phyloP scores from a whole-genome alignment of 257 asterid genomes.

The Cordia subcordata region DNA sequence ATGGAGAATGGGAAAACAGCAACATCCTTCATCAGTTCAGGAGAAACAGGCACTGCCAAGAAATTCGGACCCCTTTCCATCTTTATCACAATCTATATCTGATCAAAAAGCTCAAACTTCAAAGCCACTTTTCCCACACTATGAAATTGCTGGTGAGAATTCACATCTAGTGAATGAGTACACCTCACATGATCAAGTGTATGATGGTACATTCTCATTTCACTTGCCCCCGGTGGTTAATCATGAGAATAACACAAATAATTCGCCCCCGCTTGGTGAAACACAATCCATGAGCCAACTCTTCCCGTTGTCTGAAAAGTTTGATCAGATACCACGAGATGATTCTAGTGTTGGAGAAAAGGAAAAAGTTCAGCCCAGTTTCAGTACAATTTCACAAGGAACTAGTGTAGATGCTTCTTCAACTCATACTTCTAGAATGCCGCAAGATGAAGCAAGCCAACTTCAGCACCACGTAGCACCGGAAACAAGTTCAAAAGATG shows the following conservation, averaged over 20 bases:
- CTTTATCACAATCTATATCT: slow-evolving; percentile 11
- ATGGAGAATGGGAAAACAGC: slow-evolving; percentile 76
- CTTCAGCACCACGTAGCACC: slow-evolving; percentile 16
- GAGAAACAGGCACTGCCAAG: slow-evolving; percentile 25
- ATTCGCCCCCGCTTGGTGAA: slow-evolving; percentile 6
- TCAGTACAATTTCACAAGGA: slow-evolving; percentile 16
- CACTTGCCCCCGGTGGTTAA: slow-evolving; percentile 6
- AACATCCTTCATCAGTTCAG: slow-evolving; percentile 33
- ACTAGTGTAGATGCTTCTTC: slow-evolving; percentile 22
- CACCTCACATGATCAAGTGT: background rate
- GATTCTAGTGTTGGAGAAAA: slow-evolving; percentile 11
- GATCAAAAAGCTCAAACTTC: slow-evolving; percentile 20
- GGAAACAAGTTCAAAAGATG: slow-evolving; percentile 17
- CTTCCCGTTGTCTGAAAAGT: slow-evolving; percentile 18
- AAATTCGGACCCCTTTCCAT: slow-evolving; percentile 3
- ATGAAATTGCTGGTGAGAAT: slow-evolving; percentile 10
- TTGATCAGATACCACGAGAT: slow-evolving; percentile 16
- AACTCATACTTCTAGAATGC: slow-evolving; percentile 14
- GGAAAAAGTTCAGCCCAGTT: slow-evolving; percentile 10
- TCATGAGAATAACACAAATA: slow-evolving; percentile 16
- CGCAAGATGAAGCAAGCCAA: slow-evolving; percentile 10
- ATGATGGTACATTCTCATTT: slow-evolving; percentile 14
- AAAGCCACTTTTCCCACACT: slow-evolving; percentile 10
- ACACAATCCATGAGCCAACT: background rate
- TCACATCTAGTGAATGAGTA: slow-evolving; percentile 13